Percentiles rank a stretch among this genome's conserved stretches.
Evolutionary conservation across 148 eudicot genomes (phyloP).

Genomic region (Rhododendron williamsianum): DNA sequence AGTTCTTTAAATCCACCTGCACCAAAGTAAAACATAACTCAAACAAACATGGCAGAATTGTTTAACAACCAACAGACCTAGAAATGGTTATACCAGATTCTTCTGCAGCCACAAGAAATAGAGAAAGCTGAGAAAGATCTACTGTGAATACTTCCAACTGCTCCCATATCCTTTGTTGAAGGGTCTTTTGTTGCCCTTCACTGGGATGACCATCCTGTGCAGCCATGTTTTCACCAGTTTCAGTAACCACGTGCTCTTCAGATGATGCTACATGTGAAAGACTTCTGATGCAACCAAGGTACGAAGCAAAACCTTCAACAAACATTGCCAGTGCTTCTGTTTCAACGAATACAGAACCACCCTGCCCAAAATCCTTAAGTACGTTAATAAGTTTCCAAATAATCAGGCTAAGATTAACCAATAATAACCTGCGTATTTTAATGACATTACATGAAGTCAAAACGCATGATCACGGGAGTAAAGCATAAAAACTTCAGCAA

Average conservation of each 20-base stretch:
- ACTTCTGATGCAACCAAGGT: constrained; percentile 35
- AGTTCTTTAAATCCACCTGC: constrained; percentile 71
- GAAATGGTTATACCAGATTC: constrained; percentile 48
- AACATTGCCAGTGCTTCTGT: constrained; percentile 38
- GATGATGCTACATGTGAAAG: constrained; percentile 28
- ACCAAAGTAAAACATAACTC: constrained; percentile 16
- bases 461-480: not conserved
- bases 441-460: not conserved
- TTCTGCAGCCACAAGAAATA: constrained; percentile 56
- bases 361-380: constrained; percentile 48
- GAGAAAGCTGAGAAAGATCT: constrained; percentile 48
- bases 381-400: not conserved
- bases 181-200: constrained; percentile 14
- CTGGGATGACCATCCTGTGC: constrained; percentile 19
- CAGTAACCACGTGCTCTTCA: constrained; percentile 20
- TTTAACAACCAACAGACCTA: not conserved
- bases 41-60: not conserved
- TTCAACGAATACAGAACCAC: constrained; percentile 64
- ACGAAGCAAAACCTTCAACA: constrained; percentile 37
- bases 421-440: not conserved
- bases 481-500: constrained; percentile 11
- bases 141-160: constrained; percentile 44
- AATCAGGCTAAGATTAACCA: not conserved
- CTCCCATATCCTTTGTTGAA: constrained; percentile 28
- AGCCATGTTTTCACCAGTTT: constrained; percentile 23